phyloP scores from a whole-genome alignment of 2,329 filamentous ascomycete species.

The Microthyrium microscopicum region DNA sequence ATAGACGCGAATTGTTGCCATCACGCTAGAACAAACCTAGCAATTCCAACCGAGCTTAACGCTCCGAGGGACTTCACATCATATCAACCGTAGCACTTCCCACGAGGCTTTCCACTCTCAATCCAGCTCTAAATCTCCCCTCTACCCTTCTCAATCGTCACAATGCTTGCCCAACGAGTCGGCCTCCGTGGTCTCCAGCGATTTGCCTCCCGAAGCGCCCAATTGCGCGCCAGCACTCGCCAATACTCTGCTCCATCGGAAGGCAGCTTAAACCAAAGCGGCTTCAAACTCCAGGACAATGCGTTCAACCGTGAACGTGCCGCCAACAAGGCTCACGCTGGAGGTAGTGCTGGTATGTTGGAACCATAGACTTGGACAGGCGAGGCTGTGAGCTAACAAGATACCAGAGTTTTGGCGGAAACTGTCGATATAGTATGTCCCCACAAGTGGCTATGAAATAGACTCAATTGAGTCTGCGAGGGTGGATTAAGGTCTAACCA shows the following conservation, averaged over 20 bases:
- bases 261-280: too few relatives aligned
- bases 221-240: slow-evolving; percentile 51
- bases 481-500: slow-evolving; percentile 1
- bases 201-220: slow-evolving; percentile 18
- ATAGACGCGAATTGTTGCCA: too few relatives aligned
- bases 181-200: slow-evolving; percentile 29
- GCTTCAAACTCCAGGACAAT: slow-evolving; percentile 71
- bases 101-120: not conserved
- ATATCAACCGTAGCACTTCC: not conserved
- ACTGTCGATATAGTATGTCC: slow-evolving; percentile 81
- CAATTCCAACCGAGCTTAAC: too few relatives aligned
- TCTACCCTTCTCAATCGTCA: slow-evolving; percentile 14
- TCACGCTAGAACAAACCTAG: too few relatives aligned
- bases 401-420: slow-evolving; percentile 81
- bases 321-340: slow-evolving; percentile 82
- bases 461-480: not conserved
- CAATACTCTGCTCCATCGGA: slow-evolving; percentile 39
- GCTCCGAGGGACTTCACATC: not conserved
- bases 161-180: slow-evolving; percentile 49
- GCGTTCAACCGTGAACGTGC: slow-evolving; percentile 84
- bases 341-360: slow-evolving; percentile 58
- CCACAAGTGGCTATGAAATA: slow-evolving; percentile 6
- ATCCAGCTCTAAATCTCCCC: slow-evolving; percentile 9
- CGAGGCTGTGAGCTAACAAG: not conserved
- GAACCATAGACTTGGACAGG: not conserved